Percentiles rank a stretch among this genome's conserved stretches.
Conservation (phyloP, 441 rosid species). For the Euphorbia schlechtendalii region DNA sequence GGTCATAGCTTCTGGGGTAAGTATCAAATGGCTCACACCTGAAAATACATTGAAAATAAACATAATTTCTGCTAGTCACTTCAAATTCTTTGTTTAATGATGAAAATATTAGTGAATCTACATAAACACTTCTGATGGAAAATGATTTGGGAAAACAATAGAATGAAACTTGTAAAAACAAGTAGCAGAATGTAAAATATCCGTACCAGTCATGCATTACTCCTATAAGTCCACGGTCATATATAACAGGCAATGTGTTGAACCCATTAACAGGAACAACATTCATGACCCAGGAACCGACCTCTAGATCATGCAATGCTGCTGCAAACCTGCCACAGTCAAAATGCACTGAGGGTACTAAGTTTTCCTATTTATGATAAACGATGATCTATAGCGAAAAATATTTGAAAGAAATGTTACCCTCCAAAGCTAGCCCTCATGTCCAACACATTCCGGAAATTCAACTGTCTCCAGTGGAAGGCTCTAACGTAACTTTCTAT, state of each 20-base stretch:
- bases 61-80: background rate
- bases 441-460: slow-evolving; percentile 79
- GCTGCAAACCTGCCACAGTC: slow-evolving; percentile 66
- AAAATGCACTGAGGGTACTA: background rate
- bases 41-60: background rate
- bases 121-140: background rate
- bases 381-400: background rate
- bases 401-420: slow-evolving; percentile 28
- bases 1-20: slow-evolving; percentile 74
- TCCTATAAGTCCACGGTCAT: slow-evolving; percentile 85
- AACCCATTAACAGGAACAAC: slow-evolving; percentile 76
- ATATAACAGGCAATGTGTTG: slow-evolving; percentile 84
- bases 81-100: background rate
- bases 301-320: slow-evolving; percentile 52
- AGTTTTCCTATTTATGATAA: background rate
- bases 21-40: slow-evolving; percentile 87
- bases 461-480: slow-evolving; percentile 61
- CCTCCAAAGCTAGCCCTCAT: slow-evolving; percentile 98
- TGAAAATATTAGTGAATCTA: no score
- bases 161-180: background rate
- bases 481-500: slow-evolving; percentile 53
- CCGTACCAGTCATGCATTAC: slow-evolving; percentile 95
- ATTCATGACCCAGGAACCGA: slow-evolving; percentile 89
- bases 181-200: slow-evolving; percentile 4
- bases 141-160: background rate